Evolutionary conservation across 2,329 filamentous ascomycete species (phyloP), one percentile per base, ranked within the genome.

Genomic region (Phaeophleospora eucalypticola): DNA sequence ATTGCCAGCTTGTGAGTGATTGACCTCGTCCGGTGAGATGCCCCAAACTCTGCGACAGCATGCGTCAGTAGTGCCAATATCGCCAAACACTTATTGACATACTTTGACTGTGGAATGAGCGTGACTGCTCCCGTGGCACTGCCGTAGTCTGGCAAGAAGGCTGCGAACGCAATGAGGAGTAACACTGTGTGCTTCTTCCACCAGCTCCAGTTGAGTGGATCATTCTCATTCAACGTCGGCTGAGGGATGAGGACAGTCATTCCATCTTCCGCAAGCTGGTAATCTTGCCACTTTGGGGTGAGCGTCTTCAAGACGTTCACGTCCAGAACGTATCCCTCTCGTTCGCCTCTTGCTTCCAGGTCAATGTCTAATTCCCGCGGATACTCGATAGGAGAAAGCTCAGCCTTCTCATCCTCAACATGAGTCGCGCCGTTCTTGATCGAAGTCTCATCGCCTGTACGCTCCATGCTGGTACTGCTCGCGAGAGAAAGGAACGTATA

Each of bases 131-230:
- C 48, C 2, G 44, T 43, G 9, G 43, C 48, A 43, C 39, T 43
- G n/a, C 48, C 48, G 36, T 51, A 51, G 10, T 51, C 48, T 3
- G 48, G 48, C n/a, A 51, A 29, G 16, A 51, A 51, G 7, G 43
- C 45, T 9, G 43, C 43, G 14, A 40, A 43, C 7, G 43, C 39
- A 7, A 51, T 46, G 12, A 46, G 43, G 2, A 59, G 9, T 3
- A 74, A 55, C 4, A 62, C 48, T n/a, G 67, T 46, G 52, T 71
- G 68, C 48, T 72, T 73, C 49, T 68, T 70, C 58, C 34, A n/a
- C 40, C 41, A 46, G 47, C 62, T 45, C 57, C 58, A 59, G 41
- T 59, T 58, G 17, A 59, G 46, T 4, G 57, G 58, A 37, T 60
- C 58, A 16, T 54, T 48, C 4, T 44, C 40, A 19, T 57, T 51